These are phyloP conservation scores for Phytophthora fragariaefolia DNA, from an alignment of 352 stramenopile species.

Conservation along the genomic window DNA sequence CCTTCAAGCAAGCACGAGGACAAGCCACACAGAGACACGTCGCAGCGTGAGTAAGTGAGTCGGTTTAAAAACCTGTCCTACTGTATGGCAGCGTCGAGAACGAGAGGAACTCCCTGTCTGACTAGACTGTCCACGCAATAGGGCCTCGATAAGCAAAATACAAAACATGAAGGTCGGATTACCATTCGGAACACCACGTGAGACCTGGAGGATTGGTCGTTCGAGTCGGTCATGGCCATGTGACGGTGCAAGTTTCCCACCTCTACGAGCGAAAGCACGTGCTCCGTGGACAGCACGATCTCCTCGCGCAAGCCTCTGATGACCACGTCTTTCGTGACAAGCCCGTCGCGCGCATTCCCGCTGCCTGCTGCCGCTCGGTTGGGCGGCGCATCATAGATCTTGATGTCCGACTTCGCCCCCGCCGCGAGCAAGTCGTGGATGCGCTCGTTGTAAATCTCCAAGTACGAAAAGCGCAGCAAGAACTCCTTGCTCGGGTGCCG, in stretches of 20 bases:
- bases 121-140: conserved; percentile 22
- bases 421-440: conserved; percentile 95
- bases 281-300: conserved; percentile 76
- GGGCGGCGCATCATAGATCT: conserved; percentile 77
- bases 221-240: conserved; percentile 76
- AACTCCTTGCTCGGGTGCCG: conserved; percentile 64
- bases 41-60: conserved; percentile 32
- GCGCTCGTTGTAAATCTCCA: conserved; percentile 99
- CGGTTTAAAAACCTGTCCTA: conserved; percentile 29
- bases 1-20: conserved; percentile 37
- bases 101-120: conserved; percentile 23
- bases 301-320: conserved; percentile 87
- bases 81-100: conserved; percentile 25
- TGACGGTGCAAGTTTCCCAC: conserved; percentile 79
- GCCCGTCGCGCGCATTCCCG: conserved; percentile 26
- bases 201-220: conserved; percentile 81
- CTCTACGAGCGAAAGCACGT: conserved; percentile 89
- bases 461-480: conserved; percentile 91
- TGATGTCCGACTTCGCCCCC: conserved; percentile 69
- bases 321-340: conserved; percentile 82
- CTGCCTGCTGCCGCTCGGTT: conserved; percentile 42
- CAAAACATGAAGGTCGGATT: conserved; percentile 19
- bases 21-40: conserved; percentile 22
- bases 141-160: conserved; percentile 16
- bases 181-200: conserved; percentile 84